phyloP scores from a whole-genome alignment of 2,329 filamentous ascomycete genomes.

The Bipolaris gigantea region DNA sequence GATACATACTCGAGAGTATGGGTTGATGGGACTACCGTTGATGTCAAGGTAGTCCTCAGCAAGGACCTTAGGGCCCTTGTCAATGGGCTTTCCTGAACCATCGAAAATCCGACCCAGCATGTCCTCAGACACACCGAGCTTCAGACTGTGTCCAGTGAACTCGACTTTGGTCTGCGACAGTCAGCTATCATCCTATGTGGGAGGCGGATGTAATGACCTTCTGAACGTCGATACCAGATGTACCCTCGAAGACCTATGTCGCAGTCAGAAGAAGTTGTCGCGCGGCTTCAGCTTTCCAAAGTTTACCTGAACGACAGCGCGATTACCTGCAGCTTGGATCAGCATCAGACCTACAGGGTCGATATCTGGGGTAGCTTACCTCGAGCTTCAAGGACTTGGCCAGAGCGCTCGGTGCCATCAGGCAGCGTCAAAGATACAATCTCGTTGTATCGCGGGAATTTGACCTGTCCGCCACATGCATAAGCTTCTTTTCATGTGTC shows the following conservation, averaged over 20 bases:
- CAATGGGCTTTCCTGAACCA: constrained; percentile 95
- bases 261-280: constrained; percentile 25
- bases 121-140: constrained; percentile 98
- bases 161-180: constrained; percentile 82
- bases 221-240: constrained; percentile 96
- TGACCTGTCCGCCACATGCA: constrained; percentile 65
- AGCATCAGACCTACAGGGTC: constrained; percentile 13
- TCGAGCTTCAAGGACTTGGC: constrained; percentile 96
- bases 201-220: constrained; percentile 58
- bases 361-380: constrained; percentile 57
- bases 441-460: constrained; percentile 96
- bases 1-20: constrained; percentile 82
- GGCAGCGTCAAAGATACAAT: constrained; percentile 95
- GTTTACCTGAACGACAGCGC: constrained; percentile 88
- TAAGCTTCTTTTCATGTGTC: constrained; percentile 23
- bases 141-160: constrained; percentile 94
- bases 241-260: constrained; percentile 90
- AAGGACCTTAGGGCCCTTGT: constrained; percentile 97
- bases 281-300: background rate
- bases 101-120: constrained; percentile 99
- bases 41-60: constrained; percentile 99
- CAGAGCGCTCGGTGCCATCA: constrained; percentile 90
- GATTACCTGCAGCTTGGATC: constrained; percentile 65
- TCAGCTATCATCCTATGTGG: constrained; percentile 23
- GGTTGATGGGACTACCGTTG: constrained; percentile 98